A percentile compares a stretch with the other conserved stretches of the same genome.
Evolutionary conservation across 2,329 filamentous ascomycete species (phyloP).

Genomic region (Arthrobotrys musiformis): DNA sequence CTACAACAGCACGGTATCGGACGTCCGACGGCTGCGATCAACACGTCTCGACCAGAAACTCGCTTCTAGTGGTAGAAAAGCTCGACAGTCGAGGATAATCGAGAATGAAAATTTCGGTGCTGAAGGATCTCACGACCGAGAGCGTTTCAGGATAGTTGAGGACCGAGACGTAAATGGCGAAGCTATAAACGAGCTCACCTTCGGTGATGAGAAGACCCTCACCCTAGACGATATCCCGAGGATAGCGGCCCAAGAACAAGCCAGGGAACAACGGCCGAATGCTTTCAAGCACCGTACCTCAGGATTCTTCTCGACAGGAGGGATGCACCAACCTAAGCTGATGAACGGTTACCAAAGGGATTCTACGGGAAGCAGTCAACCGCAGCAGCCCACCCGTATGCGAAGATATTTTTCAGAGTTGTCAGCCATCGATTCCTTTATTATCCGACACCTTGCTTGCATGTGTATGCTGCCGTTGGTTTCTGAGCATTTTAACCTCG

Average conservation of each 20-base stretch:
- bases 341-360: slow-evolving; percentile 76
- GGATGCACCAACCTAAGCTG: slow-evolving; percentile 73
- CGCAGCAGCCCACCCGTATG: slow-evolving; percentile 62
- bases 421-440: slow-evolving; percentile 95
- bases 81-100: slow-evolving; percentile 89
- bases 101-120: slow-evolving; percentile 79
- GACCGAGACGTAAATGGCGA: slow-evolving; percentile 77
- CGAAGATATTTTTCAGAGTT: slow-evolving; percentile 96
- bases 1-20: slow-evolving; percentile 94
- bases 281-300: slow-evolving; percentile 74
- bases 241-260: slow-evolving; percentile 94
- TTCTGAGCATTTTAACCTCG: slow-evolving; percentile 88
- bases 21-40: slow-evolving; percentile 89
- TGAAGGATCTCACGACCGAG: slow-evolving; percentile 63
- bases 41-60: slow-evolving; percentile 94
- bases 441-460: slow-evolving; percentile 92
- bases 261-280: slow-evolving; percentile 85
- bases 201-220: slow-evolving; percentile 88
- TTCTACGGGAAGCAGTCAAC: slow-evolving; percentile 70
- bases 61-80: slow-evolving; percentile 90
- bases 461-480: slow-evolving; percentile 93
- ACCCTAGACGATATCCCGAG: slow-evolving; percentile 95
- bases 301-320: slow-evolving; percentile 54
- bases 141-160: slow-evolving; percentile 80
- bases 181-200: slow-evolving; percentile 79